Percentiles rank a stretch among this genome's conserved stretches.
phyloP scores from a whole-genome alignment of 2,329 filamentous ascomycete species.

The Metarhizium brunneum region DNA sequence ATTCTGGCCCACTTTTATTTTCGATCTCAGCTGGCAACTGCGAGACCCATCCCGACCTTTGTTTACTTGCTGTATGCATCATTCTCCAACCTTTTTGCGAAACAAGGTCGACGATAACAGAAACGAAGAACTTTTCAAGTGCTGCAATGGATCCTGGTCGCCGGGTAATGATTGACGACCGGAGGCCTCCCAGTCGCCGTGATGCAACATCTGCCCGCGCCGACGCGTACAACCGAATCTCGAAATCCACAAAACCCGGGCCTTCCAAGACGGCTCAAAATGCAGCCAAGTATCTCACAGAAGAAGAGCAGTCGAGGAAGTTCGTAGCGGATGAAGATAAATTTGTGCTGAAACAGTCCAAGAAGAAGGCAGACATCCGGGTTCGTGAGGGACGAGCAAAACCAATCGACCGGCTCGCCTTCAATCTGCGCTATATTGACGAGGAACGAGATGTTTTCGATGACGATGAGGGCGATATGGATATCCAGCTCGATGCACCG shows the following conservation, averaged over 20 bases:
- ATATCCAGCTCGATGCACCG: constrained; percentile 70
- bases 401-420: constrained; percentile 87
- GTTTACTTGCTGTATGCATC: background rate
- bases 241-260: constrained; percentile 35
- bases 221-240: constrained; percentile 46
- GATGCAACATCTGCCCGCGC: constrained; percentile 47
- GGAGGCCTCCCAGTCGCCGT: constrained; percentile 32
- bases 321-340: constrained; percentile 94
- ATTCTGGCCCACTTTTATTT: background rate
- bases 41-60: background rate
- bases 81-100: background rate
- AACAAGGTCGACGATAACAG: background rate
- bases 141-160: constrained; percentile 43
- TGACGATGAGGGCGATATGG: constrained; percentile 65
- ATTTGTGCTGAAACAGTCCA: constrained; percentile 92
- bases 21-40: background rate
- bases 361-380: constrained; percentile 94
- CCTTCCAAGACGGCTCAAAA: constrained; percentile 18
- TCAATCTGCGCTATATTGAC: constrained; percentile 83
- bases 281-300: constrained; percentile 45
- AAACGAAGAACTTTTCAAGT: background rate
- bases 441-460: constrained; percentile 77
- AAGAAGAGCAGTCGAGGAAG: constrained; percentile 67
- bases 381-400: constrained; percentile 86
- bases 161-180: constrained; percentile 43